Evolutionary conservation across 73 alveolate genomes (phyloP), one percentile per base, ranked within the genome.

Genomic region (Tetrahymena borealis): DNA sequence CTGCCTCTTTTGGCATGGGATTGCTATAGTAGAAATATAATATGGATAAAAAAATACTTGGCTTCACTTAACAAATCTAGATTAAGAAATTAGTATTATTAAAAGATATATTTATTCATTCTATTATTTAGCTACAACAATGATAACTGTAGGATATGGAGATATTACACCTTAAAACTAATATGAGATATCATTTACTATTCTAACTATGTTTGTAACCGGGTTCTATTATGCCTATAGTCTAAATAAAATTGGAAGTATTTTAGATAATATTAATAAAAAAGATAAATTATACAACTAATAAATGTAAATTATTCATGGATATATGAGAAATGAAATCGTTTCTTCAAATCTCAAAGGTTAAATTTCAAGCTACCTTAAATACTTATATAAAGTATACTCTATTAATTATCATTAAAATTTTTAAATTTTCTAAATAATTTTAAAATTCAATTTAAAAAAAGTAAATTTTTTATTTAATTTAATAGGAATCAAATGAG

Each of bases 141-240:
- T 97, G 91, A 96, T 96, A 18, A 97, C 99, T 5, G 98, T 97
- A 0, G 99, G 99, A 11, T 97, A 97, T 95, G 99, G 99, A 35
- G 99, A 97, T 92, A 94, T 97, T 7, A 96, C 97, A 15, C 97
- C 98, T 11, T 94, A 60, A 35, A 96, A 96, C 32, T 28, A 91
- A 28, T n/a, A 91, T 40, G 99, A 97, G 93, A 95, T 95, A 90
- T 37, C 94, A 9, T 78, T 97, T 78, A 92, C 97, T 20, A 93
- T 96, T 32, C 18, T 95, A 28, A 96, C 98, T 97, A 97, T 97
- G 99, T 90, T 97, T 85, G 93, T 95, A 35, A 79, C 95, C 37
- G 91, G 93, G 33, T 79, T 90, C 20, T 79, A 79, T 90, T 93
- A 79, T 93, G 95, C 95, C 16, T 93, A 79, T 39, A 37, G 93